Evolutionary conservation across 768 basidiomycete genomes (phyloP).

Genomic region (Lepiota subincarnata): DNA sequence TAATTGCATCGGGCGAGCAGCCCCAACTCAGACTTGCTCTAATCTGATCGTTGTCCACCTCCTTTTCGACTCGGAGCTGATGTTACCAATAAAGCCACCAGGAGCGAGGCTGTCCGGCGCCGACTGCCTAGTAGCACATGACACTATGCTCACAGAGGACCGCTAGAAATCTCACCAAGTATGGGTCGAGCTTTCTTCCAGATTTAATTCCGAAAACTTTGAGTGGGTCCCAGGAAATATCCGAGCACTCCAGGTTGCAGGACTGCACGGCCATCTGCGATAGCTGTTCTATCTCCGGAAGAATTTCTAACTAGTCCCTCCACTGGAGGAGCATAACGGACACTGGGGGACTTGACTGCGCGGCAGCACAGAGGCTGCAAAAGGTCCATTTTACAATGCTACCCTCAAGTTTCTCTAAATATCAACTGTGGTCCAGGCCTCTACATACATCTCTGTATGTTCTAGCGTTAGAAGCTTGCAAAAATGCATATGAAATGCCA

Average conservation of each 20-base stretch:
- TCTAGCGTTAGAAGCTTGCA: not conserved
- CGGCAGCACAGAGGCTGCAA: not conserved
- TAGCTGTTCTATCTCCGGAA: constrained; percentile 12
- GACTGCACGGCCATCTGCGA: constrained; percentile 11
- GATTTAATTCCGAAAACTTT: constrained; percentile 16
- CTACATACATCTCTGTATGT: not conserved
- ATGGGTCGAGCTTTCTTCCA: constrained; percentile 14
- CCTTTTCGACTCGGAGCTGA: constrained; percentile 14
- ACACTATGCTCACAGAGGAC: constrained; percentile 11
- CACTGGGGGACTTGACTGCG: not conserved
- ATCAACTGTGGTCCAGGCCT: not conserved
- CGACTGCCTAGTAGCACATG: constrained; percentile 12
- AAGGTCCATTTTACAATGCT: constrained; percentile 2
- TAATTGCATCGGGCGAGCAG: constrained; percentile 8
- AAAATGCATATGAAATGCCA: not conserved
- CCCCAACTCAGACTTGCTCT: constrained; percentile 4
- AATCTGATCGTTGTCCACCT: constrained; percentile 18
- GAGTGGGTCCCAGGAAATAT: constrained; percentile 16
- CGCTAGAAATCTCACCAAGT: constrained; percentile 2
- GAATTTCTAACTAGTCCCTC: constrained; percentile 14
- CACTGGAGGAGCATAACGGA: constrained; percentile 10
- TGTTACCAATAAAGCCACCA: not conserved
- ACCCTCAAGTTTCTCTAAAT: constrained; percentile 3
- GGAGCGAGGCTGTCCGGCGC: constrained; percentile 2
- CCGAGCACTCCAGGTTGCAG: constrained; percentile 9